Base-by-base conservation (phyloP, 768 basidiomycete species). In the Trichaptum fuscoviolaceum region DNA sequence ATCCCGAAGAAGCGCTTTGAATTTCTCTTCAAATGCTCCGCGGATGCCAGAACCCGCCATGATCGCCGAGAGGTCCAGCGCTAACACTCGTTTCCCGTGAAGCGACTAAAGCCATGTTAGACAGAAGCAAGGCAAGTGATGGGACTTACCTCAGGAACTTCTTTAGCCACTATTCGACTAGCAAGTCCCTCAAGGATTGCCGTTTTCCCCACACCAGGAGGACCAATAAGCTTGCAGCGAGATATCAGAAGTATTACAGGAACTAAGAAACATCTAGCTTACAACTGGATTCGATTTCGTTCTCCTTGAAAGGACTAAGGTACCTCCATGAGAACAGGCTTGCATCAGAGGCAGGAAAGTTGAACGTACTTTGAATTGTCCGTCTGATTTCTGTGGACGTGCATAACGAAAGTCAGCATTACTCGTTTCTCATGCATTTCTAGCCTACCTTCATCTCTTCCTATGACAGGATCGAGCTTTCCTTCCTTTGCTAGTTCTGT, bases 211-310 rank as follows among this genome's bases (percentile, higher is more conserved):
- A 95, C 93, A 66, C 95, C 95, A 2, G 94, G 92, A 26, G 92
- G 88, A 7, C 92, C 91, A 65, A 93, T 91, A 60, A 92, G 83
- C 89, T 91, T 7, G 7, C 15, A 35, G 10, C n/a, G 66, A 15
- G 30, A 20, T 15, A 23, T 17, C 7, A 64, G n/a, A 60, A 58
- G 61, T 35, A 35, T 61, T 23, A 65, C 2, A n/a, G 60, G 57
- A 2, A n/a, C 20, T 7, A 63, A 7, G 20, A 20, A 57, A 20
- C 23, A 8, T 23, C n/a, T 1, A 18, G 78, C 87, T 63, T 76
- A 88, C 91, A 70, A 96, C 93, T 5, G 94, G 95, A 71, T 96
- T 96, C 8, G 91, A 93, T 76, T 97, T 97, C 1, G 95, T 96
- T 71, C 95, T 77, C 58, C 94, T 82, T 26, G 92, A 95, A 9